Percentiles rank a stretch among this genome's conserved stretches.
phyloP scores from a whole-genome alignment of 148 eudicot species.

The Rhododendron kiyosumense region DNA sequence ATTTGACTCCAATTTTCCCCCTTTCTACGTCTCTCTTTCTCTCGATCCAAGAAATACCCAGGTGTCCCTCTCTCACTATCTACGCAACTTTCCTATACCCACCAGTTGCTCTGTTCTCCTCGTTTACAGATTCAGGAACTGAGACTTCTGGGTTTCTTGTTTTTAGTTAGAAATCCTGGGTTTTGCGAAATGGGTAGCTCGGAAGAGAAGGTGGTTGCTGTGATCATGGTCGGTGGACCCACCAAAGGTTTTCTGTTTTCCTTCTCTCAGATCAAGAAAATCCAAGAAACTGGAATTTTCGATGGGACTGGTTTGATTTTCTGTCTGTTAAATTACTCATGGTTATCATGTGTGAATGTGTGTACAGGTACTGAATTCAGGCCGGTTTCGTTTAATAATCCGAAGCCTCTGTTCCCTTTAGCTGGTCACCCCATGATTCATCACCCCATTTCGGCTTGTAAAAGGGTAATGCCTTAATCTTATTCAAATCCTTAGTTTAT shows the following conservation, averaged over 20 bases:
- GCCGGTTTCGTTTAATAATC: slow-evolving; percentile 87
- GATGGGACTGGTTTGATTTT: neutral
- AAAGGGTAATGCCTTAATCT: slow-evolving; percentile 46
- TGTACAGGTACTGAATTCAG: slow-evolving; percentile 74
- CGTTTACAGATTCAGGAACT: neutral
- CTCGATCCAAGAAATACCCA: neutral
- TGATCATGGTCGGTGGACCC: slow-evolving; percentile 90
- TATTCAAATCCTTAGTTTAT: neutral
- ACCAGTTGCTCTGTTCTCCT: neutral
- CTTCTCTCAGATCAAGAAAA: slow-evolving; percentile 11
- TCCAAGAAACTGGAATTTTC: slow-evolving; percentile 14
- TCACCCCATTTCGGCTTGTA: slow-evolving; percentile 92
- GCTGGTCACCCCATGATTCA: slow-evolving; percentile 97
- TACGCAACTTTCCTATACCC: neutral
- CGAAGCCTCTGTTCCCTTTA: slow-evolving; percentile 87
- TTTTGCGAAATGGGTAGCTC: slow-evolving; percentile 34
- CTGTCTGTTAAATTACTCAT: neutral
- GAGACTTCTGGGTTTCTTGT: neutral
- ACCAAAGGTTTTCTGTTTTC: slow-evolving; percentile 53
- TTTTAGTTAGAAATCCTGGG: slow-evolving; percentile 4
- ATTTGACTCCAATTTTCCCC: neutral
- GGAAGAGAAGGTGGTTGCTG: slow-evolving; percentile 80
- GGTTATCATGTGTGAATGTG: neutral
- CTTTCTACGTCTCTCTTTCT: neutral
- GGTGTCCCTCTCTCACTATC: neutral